Base-by-base conservation (phyloP, 805 yeast species). In the Candida maesae region DNA sequence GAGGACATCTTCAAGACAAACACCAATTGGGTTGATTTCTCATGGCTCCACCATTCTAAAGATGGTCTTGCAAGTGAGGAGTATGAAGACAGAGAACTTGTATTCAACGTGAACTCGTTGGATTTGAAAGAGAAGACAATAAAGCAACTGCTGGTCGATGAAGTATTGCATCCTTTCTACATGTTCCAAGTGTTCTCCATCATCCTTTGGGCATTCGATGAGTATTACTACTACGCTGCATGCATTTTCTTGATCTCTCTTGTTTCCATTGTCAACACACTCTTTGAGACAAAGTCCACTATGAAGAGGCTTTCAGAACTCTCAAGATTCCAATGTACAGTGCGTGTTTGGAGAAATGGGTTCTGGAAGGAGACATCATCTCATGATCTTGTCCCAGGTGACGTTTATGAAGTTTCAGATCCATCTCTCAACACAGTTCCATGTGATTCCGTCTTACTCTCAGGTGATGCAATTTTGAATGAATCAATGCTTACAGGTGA, bases 401-500 rank as follows among this genome's bases (percentile, higher is more conserved):
- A 93, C 61, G 77, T 93, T 1, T 89, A 82, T 58, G 99, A 93
- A 65, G 78, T 93, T 26, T 81, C 89, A 2, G 97, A 90, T 55
- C 95, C 97, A 0, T 75, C 84, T 0, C 66, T 93, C 42, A 54
- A 68, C 4, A 55, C 74, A 1, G 71, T 91, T 35, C 99, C 99
- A 0, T 89, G 96, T 58, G 99, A 93, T 62, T 84, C 95, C 1
- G 62, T 93, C 11, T 68, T 93, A 36, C 65, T 91, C 15, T 78
- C 89, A 25, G 99, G 99, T 38, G 98, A 90, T 58, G 86, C 95
- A 59, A 89, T 93, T 40, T 84, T 93, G n/a, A 93, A 93, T 61
- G 99, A 93, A 59, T 85, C 97, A 6, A 93, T 93, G 96, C 71
- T 93, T 16, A 93, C 99, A 0, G 99, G 99, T 29, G 99, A 93